Percentiles rank a stretch among this genome's conserved stretches.
Conservation (phyloP, 2,329 filamentous ascomycete species). For the Alternaria gaisen region DNA sequence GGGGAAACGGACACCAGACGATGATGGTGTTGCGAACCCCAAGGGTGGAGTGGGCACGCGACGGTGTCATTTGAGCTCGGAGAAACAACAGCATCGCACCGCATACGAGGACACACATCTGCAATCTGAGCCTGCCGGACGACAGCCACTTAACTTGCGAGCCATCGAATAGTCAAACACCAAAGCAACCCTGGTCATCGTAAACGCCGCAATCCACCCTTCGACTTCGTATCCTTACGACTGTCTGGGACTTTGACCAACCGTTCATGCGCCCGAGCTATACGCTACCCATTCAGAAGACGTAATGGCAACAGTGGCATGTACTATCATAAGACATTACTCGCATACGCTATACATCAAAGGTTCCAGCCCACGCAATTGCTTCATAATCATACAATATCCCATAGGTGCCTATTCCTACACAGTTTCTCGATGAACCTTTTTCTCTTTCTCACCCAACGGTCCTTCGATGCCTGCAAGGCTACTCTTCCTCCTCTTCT, state of each 20-base stretch:
- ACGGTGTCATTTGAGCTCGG: constrained; percentile 20
- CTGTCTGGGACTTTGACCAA: background rate
- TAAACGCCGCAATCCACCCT: background rate
- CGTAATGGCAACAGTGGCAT: no score
- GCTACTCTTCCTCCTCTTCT: constrained; percentile 40
- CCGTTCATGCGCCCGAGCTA: no score
- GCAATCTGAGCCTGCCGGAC: background rate
- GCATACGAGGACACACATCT: constrained; percentile 3
- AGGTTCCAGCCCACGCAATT: background rate
- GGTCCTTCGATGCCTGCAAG: constrained; percentile 19
- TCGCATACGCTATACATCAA: background rate
- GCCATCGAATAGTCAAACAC: background rate
- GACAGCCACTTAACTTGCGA: background rate
- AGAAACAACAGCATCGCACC: background rate
- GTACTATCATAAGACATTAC: background rate
- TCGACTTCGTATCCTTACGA: background rate
- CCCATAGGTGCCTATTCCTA: background rate
- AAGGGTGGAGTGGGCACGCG: constrained; percentile 27
- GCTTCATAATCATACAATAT: no score
- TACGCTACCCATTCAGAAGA: no score
- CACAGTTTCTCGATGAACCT: constrained; percentile 16
- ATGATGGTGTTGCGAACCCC: constrained; percentile 21
- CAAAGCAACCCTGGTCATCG: background rate
- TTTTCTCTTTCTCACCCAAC: constrained; percentile 9
- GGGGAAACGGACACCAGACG: constrained; percentile 17